Conservation (phyloP, 352 stramenopile species). For the Globisporangium parvum region DNA sequence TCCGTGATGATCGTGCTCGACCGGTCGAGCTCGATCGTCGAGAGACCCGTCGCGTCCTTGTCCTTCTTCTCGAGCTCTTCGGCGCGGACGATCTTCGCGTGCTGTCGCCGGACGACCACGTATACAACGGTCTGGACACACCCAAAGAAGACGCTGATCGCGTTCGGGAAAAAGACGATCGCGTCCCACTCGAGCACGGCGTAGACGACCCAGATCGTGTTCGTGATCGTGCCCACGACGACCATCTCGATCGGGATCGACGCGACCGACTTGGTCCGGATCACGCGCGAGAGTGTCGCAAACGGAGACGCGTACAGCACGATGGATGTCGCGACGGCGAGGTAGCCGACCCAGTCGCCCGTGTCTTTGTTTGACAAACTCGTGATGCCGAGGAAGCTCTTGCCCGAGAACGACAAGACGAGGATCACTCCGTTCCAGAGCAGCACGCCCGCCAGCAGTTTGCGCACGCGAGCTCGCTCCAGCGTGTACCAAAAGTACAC, state of each 20-base stretch:
- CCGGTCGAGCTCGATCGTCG: background rate
- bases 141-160: slow-evolving; percentile 7
- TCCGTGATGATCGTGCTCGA: background rate
- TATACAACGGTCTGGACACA: slow-evolving; percentile 8
- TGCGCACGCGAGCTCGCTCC: slow-evolving; percentile 15
- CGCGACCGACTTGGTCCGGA: slow-evolving; percentile 20
- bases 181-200: slow-evolving; percentile 19
- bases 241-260: slow-evolving; percentile 32
- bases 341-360: slow-evolving; percentile 18
- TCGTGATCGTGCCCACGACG: slow-evolving; percentile 23
- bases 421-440: slow-evolving; percentile 2
- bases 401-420: slow-evolving; percentile 8
- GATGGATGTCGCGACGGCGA: slow-evolving; percentile 22
- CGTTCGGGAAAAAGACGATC: slow-evolving; percentile 15
- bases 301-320: slow-evolving; percentile 34
- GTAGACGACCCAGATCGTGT: slow-evolving; percentile 31
- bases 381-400: slow-evolving; percentile 19
- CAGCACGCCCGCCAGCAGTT: background rate
- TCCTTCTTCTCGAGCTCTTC: background rate
- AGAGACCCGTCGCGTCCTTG: background rate
- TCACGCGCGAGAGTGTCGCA: slow-evolving; percentile 21
- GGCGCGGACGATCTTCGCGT: background rate
- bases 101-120: background rate
- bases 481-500: slow-evolving; percentile 27
- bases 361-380: slow-evolving; percentile 25